phyloP scores from a whole-genome alignment of 2,329 filamentous ascomycete genomes.

The Paecilomyces sp. region DNA sequence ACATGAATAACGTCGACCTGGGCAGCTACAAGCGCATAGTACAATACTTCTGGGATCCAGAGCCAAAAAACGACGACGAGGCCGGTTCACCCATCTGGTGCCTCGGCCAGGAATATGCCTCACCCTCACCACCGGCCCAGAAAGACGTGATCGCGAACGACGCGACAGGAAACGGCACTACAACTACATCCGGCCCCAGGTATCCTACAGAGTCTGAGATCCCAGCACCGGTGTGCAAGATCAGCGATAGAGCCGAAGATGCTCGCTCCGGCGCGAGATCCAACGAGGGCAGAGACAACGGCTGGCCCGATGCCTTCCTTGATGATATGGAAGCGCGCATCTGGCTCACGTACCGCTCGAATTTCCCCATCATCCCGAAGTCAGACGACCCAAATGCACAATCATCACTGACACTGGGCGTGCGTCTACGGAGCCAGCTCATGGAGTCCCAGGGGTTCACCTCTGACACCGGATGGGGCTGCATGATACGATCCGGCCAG shows the following conservation, averaged over 20 bases:
- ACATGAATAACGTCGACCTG: conserved; percentile 64
- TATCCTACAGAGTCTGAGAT: conserved; percentile 7
- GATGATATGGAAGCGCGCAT: conserved; percentile 88
- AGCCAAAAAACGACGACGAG: conserved; percentile 69
- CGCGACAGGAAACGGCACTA: conserved; percentile 5
- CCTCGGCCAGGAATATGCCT: conserved; percentile 55
- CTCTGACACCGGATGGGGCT: conserved; percentile 94
- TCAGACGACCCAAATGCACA: conserved; percentile 66
- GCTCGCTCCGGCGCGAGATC: neutral
- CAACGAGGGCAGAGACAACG: conserved; percentile 23
- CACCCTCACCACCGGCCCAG: conserved; percentile 13
- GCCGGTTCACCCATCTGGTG: conserved; percentile 75
- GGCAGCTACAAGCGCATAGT: conserved; percentile 75
- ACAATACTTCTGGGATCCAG: conserved; percentile 86
- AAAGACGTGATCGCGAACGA: conserved; percentile 3
- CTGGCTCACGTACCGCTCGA: conserved; percentile 94
- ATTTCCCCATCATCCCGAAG: conserved; percentile 74
- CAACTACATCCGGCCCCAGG: conserved; percentile 5
- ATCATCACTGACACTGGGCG: conserved; percentile 69
- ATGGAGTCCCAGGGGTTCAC: conserved; percentile 76
- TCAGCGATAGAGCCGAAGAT: conserved; percentile 6
- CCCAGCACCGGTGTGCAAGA: conserved; percentile 13
- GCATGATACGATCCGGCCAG: conserved; percentile 97
- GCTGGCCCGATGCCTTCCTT: conserved; percentile 80
- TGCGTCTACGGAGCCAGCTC: conserved; percentile 74